Evolutionary conservation across 768 basidiomycete genomes (phyloP).

Genomic region (Suillus americanus): DNA sequence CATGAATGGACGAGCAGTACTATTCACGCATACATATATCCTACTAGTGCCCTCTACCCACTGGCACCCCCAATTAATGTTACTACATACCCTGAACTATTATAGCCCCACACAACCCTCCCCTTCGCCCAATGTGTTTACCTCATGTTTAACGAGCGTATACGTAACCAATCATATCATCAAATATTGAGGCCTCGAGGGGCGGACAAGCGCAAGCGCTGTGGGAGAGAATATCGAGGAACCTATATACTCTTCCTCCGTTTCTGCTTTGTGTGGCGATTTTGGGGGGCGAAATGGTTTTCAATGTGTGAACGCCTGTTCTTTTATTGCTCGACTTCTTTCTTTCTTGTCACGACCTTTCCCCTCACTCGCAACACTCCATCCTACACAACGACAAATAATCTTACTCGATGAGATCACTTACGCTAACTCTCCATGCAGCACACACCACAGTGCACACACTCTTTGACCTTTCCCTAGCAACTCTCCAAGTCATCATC

Average conservation of each 20-base stretch:
- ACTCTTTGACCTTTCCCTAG: slow-evolving; percentile 78
- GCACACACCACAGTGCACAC: slow-evolving; percentile 64
- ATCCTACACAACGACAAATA: neutral
- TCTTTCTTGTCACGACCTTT: neutral
- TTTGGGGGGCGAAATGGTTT: slow-evolving; percentile 47
- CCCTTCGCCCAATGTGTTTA: too few species aligned
- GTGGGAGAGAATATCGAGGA: slow-evolving; percentile 48
- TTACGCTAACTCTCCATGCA: slow-evolving; percentile 11
- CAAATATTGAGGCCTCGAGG: too few species aligned
- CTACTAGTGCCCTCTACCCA: too few species aligned
- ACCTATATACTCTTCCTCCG: slow-evolving; percentile 74
- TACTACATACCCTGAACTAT: too few species aligned
- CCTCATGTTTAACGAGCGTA: too few species aligned
- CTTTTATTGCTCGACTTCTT: neutral
- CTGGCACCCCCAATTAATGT: too few species aligned
- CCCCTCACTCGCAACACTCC: neutral
- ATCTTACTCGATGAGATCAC: neutral
- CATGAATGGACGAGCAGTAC: too few species aligned
- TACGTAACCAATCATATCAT: too few species aligned
- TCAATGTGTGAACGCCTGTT: slow-evolving; percentile 54
- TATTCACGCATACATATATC: too few species aligned
- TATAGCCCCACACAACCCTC: too few species aligned
- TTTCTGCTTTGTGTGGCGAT: slow-evolving; percentile 57
- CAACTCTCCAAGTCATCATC: slow-evolving; percentile 69
- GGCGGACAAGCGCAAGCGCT: too few species aligned